Base-by-base conservation (phyloP, 805 yeast species). In the Spathaspora sp. region DNA sequence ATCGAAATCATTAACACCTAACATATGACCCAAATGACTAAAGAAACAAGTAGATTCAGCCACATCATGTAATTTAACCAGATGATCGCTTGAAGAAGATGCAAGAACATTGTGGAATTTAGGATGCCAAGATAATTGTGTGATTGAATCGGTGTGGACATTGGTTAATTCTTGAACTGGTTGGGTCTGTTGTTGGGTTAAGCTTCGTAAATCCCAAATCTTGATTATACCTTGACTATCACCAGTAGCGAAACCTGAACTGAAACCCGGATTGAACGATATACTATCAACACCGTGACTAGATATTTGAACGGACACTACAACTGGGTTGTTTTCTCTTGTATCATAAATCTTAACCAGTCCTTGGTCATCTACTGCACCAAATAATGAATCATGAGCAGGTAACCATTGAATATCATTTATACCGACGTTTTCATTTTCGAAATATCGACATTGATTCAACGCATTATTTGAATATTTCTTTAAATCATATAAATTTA, bases 1-100 rank as follows among this genome's bases (percentile, higher is more conserved):
- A 32, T 82, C 78, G 28, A 90, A 68, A 59, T 91, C 97, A 57
- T 86, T 87, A 2, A 92, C 89, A 3, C 93, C 91, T n/a, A 86
- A 72, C 79, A 86, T 78, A 65, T 92, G 98, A 0, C 97, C 97
- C 3, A 84, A 86, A 67, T 92, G 98, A 2, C 77, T 75, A 62
- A 92, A 91, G 7, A 82, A 44, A 49, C 78, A 60, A 9, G 54
- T 48, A 58, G 66, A 62, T 3, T 60, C 59, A 0, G 56, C 52
- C 18, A 59, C 55, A 59, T 87, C 87, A 81, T 85, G 83, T 2
- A 89, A 39, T 59, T 81, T 82, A 9, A 86, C 90, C 46, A 76
- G 59, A 1, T 81, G 80, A 59, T 85, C 90, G 1, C 80, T 79
- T n/a, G 85, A 82, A 0, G 87, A 82, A 3, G 84, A 73, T 0